These are phyloP conservation scores for Amorphotheca resinae DNA, from an alignment of 495 filamentous ascomycete genomes.

Conservation along the genomic window DNA sequence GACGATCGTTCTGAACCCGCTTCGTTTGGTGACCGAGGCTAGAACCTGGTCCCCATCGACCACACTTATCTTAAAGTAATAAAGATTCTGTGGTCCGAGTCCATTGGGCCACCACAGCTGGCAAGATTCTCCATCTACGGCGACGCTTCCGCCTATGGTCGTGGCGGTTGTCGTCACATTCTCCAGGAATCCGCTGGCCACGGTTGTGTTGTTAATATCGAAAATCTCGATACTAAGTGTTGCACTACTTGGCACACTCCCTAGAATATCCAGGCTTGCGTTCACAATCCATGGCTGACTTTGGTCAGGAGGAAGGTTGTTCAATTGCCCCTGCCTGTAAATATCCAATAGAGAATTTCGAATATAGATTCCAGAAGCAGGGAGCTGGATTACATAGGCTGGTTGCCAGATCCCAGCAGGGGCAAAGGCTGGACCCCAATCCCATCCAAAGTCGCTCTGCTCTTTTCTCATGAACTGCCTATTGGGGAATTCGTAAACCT, in stretches of 20 bases:
- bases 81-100: slow-evolving; percentile 54
- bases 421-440: slow-evolving; percentile 65
- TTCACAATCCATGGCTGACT: slow-evolving; percentile 54
- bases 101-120: slow-evolving; percentile 63
- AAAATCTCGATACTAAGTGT: slow-evolving; percentile 41
- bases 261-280: slow-evolving; percentile 53
- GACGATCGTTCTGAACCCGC: slow-evolving; percentile 54
- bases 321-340: slow-evolving; percentile 32
- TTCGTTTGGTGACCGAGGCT: slow-evolving; percentile 32
- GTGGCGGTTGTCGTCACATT: slow-evolving; percentile 33
- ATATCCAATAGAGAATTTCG: slow-evolving; percentile 39
- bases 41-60: slow-evolving; percentile 22
- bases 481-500: slow-evolving; percentile 39
- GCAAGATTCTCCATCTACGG: slow-evolving; percentile 41
- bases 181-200: slow-evolving; percentile 30
- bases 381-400: slow-evolving; percentile 43
- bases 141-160: slow-evolving; percentile 32
- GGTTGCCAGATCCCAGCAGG: slow-evolving; percentile 67
- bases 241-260: slow-evolving; percentile 29
- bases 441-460: slow-evolving; percentile 75
- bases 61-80: slow-evolving; percentile 38
- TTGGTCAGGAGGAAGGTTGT: slow-evolving; percentile 26
- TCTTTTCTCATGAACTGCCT: slow-evolving; percentile 50
- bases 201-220: slow-evolving; percentile 34
- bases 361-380: slow-evolving; percentile 39